Evolutionary conservation across 2,329 filamentous ascomycete species (phyloP).

Genomic region (Massarina eburnea): DNA sequence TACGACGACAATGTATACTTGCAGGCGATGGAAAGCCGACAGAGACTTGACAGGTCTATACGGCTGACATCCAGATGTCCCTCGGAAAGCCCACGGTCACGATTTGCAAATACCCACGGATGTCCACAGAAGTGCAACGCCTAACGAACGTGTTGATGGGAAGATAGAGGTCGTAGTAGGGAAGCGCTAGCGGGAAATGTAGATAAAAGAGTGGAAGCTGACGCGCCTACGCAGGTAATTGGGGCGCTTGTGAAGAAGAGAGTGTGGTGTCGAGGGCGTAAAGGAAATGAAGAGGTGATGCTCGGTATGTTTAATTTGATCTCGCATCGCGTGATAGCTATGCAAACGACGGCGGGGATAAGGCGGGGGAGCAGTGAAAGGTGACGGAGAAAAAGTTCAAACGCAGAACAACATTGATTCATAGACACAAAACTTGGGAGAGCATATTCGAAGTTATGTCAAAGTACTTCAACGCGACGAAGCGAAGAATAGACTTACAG

Average conservation of each 20-base stretch:
- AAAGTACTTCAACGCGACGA: too few species aligned
- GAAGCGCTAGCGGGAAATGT: too few species aligned
- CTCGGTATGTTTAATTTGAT: background rate
- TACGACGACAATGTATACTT: background rate
- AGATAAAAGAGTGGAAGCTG: too few species aligned
- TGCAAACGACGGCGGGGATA: background rate
- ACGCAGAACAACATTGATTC: background rate
- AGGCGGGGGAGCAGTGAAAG: background rate
- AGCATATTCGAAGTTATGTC: background rate
- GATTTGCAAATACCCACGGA: too few species aligned
- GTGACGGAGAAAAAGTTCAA: background rate
- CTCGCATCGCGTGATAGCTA: background rate
- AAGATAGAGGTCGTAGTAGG: too few species aligned
- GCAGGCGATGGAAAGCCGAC: background rate
- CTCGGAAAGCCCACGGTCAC: too few species aligned
- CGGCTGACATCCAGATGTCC: background rate
- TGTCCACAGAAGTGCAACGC: too few species aligned
- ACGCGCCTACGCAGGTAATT: too few species aligned
- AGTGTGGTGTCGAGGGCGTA: background rate
- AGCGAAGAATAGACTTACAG: background rate
- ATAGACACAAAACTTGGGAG: background rate
- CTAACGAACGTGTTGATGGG: too few species aligned
- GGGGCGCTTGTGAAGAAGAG: background rate
- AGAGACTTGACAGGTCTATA: background rate
- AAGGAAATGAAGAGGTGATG: background rate